These are phyloP conservation scores for Hamigera avellanea DNA, from an alignment of 495 filamentous ascomycete species.

Conservation along the genomic window DNA sequence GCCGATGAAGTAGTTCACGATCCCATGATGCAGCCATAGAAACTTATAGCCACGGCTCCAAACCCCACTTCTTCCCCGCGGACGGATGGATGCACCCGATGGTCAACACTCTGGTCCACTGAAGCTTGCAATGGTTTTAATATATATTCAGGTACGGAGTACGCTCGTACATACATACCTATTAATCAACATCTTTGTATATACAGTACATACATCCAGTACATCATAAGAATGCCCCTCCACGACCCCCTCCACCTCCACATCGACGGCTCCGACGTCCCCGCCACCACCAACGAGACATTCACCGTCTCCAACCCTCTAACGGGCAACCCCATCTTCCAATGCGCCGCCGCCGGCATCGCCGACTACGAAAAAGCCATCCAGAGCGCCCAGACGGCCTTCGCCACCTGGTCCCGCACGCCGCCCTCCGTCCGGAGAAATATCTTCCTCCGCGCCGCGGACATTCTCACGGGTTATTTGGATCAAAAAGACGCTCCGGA, in stretches of 20 bases:
- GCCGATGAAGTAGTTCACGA: too few relatives aligned
- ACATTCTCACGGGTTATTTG: constrained; percentile 38
- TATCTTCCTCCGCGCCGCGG: constrained; percentile 52
- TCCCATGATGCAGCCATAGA: too few relatives aligned
- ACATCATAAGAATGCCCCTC: not conserved
- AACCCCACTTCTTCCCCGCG: too few relatives aligned
- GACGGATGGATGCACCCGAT: too few relatives aligned
- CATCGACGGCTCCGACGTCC: not conserved
- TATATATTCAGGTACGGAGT: too few relatives aligned
- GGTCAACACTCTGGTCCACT: too few relatives aligned
- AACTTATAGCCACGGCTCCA: too few relatives aligned
- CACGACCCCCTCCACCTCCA: not conserved
- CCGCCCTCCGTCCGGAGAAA: constrained; percentile 44
- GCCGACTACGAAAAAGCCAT: constrained; percentile 44
- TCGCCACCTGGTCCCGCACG: constrained; percentile 49
- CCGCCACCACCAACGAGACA: constrained; percentile 11
- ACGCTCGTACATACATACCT: too few relatives aligned
- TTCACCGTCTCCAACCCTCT: constrained; percentile 49
- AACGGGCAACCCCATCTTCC: constrained; percentile 42
- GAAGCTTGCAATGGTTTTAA: too few relatives aligned
- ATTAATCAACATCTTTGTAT: too few relatives aligned
- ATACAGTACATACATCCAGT: too few relatives aligned
- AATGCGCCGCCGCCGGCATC: constrained; percentile 40
- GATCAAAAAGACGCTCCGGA: constrained; percentile 2
- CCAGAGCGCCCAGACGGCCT: constrained; percentile 43